These are phyloP conservation scores for Domatiomyces globalis DNA, from an alignment of 2,329 filamentous ascomycete species.

Conservation along the genomic window DNA sequence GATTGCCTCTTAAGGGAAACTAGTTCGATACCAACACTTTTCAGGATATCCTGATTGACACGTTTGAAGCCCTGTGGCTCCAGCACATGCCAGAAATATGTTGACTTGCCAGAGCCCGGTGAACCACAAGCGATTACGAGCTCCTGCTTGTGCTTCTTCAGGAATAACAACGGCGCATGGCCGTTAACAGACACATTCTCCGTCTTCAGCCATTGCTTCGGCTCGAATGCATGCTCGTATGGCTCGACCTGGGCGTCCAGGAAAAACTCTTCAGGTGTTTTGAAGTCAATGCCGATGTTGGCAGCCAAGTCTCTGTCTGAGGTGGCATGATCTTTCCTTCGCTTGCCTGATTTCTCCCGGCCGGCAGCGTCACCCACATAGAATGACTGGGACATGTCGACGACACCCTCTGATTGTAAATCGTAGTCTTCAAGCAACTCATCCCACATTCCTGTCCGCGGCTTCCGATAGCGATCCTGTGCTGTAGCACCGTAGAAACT, in stretches of 20 bases:
- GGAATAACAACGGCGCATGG: constrained; percentile 22
- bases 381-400: constrained; percentile 60
- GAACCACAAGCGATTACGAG: constrained; percentile 78
- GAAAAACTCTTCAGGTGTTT: constrained; percentile 89
- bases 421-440: constrained; percentile 49
- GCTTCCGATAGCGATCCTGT: constrained; percentile 74
- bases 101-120: constrained; percentile 82
- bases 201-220: constrained; percentile 23
- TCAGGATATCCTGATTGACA: constrained; percentile 81
- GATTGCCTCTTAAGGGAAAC: constrained; percentile 27
- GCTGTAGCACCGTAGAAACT: constrained; percentile 75
- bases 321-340: constrained; percentile 44
- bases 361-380: constrained; percentile 79
- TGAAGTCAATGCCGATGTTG: constrained; percentile 67
- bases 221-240: constrained; percentile 59
- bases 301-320: constrained; percentile 65
- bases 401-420: constrained; percentile 37
- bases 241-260: constrained; percentile 50
- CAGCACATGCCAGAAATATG: constrained; percentile 68
- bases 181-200: background rate
- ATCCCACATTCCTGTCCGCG: constrained; percentile 77
- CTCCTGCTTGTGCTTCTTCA: constrained; percentile 53
- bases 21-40: constrained; percentile 49
- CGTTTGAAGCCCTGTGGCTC: constrained; percentile 67
- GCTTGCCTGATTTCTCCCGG: constrained; percentile 30